Conservation (phyloP, 805 yeast genomes). For the Nakazawaea siamensis region DNA sequence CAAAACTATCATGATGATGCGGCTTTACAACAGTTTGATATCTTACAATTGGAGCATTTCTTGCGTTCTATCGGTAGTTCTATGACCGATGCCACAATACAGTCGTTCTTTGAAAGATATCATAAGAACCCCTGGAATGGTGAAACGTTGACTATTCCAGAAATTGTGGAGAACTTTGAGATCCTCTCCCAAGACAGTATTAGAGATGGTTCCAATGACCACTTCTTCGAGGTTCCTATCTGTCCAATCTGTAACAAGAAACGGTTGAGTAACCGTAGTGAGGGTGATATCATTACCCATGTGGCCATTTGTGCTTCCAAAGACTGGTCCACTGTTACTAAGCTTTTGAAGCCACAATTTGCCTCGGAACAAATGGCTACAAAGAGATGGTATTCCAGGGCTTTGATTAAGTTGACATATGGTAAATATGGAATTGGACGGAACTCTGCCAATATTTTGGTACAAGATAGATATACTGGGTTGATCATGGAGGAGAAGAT, state of each 20-base stretch:
- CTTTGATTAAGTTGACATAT: constrained; percentile 74
- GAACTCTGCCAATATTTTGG: constrained; percentile 88
- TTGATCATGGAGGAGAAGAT: constrained; percentile 88
- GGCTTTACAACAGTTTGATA: constrained; percentile 36
- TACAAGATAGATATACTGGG: constrained; percentile 88
- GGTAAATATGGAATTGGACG: constrained; percentile 84
- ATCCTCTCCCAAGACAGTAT: constrained; percentile 11
- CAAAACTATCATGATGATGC: constrained; percentile 41
- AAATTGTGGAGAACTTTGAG: constrained; percentile 41
- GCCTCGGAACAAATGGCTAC: constrained; percentile 79
- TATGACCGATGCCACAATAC: constrained; percentile 45
- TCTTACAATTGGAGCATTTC: constrained; percentile 55
- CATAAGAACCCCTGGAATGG: constrained; percentile 45
- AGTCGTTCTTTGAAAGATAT: constrained; percentile 39
- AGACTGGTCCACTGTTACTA: constrained; percentile 64
- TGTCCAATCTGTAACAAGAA: constrained; percentile 80
- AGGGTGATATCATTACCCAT: constrained; percentile 74
- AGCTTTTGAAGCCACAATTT: constrained; percentile 55
- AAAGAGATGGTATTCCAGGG: constrained; percentile 81
- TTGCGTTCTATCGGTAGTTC: constrained; percentile 58
- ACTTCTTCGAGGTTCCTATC: constrained; percentile 3
- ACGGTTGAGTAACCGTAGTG: constrained; percentile 41
- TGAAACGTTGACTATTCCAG: constrained; percentile 34
- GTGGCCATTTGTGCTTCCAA: constrained; percentile 78
- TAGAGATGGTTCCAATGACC: constrained; percentile 1